Percentiles rank a stretch among this genome's conserved stretches.
phyloP scores from a whole-genome alignment of 1,284 basidiomycete species.

The Tilletia caries region DNA sequence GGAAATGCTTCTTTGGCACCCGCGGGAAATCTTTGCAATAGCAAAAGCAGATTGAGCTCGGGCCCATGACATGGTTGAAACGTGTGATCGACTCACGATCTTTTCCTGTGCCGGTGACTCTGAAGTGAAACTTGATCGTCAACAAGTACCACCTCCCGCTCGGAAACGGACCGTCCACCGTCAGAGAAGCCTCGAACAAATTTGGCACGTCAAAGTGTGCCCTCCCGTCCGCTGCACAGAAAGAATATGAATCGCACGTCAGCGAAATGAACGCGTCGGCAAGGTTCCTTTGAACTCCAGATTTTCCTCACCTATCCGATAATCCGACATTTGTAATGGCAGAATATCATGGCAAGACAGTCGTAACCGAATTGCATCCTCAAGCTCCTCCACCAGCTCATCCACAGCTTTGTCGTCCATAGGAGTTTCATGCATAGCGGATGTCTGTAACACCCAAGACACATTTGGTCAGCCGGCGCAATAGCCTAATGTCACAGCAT shows the following conservation, averaged over 20 bases:
- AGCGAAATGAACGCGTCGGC: not conserved
- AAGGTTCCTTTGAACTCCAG: too few species aligned
- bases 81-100: constrained; percentile 1
- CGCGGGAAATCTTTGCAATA: not conserved
- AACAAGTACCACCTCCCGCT: constrained; percentile 49
- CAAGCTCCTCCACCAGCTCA: constrained; percentile 68
- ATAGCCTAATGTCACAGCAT: too few species aligned
- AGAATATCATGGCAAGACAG: constrained; percentile 56
- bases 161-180: constrained; percentile 63
- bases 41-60: not conserved
- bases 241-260: too few species aligned
- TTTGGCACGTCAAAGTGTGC: constrained; percentile 70
- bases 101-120: constrained; percentile 28
- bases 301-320: constrained; percentile 65
- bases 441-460: not conserved
- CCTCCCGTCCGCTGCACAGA: constrained; percentile 63
- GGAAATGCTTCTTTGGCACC: constrained; percentile 28
- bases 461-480: too few species aligned
- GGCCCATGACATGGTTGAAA: too few species aligned
- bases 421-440: constrained; percentile 56
- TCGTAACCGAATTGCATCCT: constrained; percentile 71
- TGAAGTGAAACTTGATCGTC: constrained; percentile 40
- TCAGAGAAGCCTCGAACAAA: constrained; percentile 73
- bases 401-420: constrained; percentile 67
- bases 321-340: constrained; percentile 57